Conservation (phyloP, 805 yeast species). For the Wickerhamomyces bovis region DNA sequence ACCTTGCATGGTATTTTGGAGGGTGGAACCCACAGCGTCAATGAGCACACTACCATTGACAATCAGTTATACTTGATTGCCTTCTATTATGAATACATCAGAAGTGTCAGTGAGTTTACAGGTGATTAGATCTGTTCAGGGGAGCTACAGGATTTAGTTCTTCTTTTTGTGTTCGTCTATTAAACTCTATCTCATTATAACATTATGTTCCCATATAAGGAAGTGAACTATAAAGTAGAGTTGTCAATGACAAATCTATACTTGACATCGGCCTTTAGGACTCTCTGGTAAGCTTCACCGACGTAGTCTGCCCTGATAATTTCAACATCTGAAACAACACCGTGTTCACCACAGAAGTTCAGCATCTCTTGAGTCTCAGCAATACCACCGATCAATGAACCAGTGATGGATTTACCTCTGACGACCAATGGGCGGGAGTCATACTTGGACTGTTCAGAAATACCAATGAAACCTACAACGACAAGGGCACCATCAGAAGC, state of each 20-base stretch:
- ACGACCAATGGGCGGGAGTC: not conserved
- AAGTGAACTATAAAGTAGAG: not conserved
- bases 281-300: not conserved
- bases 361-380: not conserved
- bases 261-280: not conserved
- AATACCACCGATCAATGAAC: not conserved
- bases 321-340: not conserved
- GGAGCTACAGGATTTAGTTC: no score
- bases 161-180: not conserved
- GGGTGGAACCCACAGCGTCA: conserved; percentile 13
- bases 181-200: not conserved
- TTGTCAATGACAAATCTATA: not conserved
- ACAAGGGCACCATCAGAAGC: not conserved
- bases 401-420: not conserved
- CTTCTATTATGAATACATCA: conserved; percentile 16
- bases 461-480: not conserved
- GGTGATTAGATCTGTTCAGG: not conserved
- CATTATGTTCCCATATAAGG: no score
- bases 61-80: conserved; percentile 14
- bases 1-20: conserved; percentile 5
- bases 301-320: not conserved
- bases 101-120: conserved; percentile 9
- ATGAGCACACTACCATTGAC: conserved; percentile 14
- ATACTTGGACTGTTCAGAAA: not conserved
- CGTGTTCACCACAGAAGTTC: not conserved